These are phyloP conservation scores for Lachnellula occidentalis DNA, from an alignment of 2,329 filamentous ascomycete species.

Conservation along the genomic window DNA sequence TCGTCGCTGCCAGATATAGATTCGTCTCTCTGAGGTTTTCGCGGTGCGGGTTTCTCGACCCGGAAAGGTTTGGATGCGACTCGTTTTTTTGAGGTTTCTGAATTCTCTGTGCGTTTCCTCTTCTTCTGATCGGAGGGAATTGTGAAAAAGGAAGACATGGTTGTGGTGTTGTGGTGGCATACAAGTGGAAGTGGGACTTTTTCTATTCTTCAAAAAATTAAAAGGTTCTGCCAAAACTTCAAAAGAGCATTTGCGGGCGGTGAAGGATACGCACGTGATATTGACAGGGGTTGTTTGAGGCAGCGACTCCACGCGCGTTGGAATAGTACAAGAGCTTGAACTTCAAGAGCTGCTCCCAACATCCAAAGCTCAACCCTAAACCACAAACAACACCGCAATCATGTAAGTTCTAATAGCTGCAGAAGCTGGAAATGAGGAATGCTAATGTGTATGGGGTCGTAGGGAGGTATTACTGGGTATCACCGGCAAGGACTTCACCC, in stretches of 20 bases:
- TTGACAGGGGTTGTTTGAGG: constrained; percentile 14
- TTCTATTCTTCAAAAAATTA: neutral
- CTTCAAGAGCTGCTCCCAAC: constrained; percentile 19
- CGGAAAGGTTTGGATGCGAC: constrained; percentile 35
- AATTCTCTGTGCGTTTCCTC: constrained; percentile 64
- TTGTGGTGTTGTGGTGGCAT: constrained; percentile 1
- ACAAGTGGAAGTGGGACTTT: neutral
- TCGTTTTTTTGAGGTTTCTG: constrained; percentile 55
- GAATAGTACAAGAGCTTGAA: constrained; percentile 21
- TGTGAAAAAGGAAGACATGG: constrained; percentile 96
- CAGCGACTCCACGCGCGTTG: constrained; percentile 29
- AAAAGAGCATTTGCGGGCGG: neutral
- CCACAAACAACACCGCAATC: constrained; percentile 18
- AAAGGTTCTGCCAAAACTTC: neutral
- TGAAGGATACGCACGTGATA: neutral
- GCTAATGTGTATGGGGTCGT: constrained; percentile 11
- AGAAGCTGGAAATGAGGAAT: neutral
- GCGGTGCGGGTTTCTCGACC: constrained; percentile 36
- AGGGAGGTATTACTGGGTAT: constrained; percentile 99
- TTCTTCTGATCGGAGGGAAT: constrained; percentile 82
- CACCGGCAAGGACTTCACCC: constrained; percentile 98
- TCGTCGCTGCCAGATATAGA: constrained; percentile 84
- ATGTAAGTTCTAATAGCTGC: constrained; percentile 17
- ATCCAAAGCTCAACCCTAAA: constrained; percentile 18
- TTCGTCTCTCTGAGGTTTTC: constrained; percentile 43